These are phyloP conservation scores for Lecanicillium sp. DNA, from an alignment of 2,329 filamentous ascomycete genomes.

Conservation along the genomic window DNA sequence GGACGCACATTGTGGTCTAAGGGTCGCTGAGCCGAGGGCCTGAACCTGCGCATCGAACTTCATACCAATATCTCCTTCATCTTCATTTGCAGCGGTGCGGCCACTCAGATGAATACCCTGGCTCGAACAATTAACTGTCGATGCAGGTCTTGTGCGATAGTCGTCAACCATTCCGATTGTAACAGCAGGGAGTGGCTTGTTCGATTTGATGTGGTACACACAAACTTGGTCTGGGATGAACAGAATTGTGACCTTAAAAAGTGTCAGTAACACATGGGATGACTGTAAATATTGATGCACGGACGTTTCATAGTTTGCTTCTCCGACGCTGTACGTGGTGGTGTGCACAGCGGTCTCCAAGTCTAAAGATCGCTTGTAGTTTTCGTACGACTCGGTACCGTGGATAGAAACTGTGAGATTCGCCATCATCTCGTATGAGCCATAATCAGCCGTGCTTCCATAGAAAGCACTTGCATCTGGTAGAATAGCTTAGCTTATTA, in stretches of 20 bases:
- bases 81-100: conserved; percentile 7
- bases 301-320: conserved; percentile 10
- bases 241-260: conserved; percentile 27
- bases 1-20: not conserved
- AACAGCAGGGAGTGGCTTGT: conserved; percentile 6
- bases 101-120: conserved; percentile 7
- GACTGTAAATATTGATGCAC: conserved; percentile 17
- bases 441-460: conserved; percentile 31
- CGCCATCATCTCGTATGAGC: conserved; percentile 37
- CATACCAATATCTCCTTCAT: conserved; percentile 9
- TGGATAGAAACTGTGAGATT: conserved; percentile 35
- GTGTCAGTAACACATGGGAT: not conserved
- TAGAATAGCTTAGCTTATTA: too few species aligned
- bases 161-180: conserved; percentile 7
- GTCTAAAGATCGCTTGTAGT: conserved; percentile 35
- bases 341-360: conserved; percentile 32
- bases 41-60: conserved; percentile 8
- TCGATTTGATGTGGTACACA: conserved; percentile 17
- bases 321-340: conserved; percentile 25
- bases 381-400: conserved; percentile 17
- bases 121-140: conserved; percentile 2
- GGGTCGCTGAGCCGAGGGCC: not conserved
- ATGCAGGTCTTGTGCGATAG: conserved; percentile 7
- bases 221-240: conserved; percentile 31
- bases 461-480: conserved; percentile 29